Conservation (phyloP, 371 early-diverging fungal genomes). For the Cokeromyces recurvatus region DNA sequence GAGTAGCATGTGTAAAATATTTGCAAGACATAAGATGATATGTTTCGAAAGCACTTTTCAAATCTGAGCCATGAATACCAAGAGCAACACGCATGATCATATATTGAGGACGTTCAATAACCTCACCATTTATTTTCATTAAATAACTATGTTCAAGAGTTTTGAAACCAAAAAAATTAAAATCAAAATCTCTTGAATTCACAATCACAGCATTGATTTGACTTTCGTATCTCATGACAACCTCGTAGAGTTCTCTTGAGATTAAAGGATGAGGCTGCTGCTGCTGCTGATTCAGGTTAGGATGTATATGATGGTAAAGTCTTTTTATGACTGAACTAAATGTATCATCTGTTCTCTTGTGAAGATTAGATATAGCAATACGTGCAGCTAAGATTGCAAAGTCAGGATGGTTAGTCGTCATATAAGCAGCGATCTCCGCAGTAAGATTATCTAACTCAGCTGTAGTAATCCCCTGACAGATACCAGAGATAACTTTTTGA, state of each 20-base stretch:
- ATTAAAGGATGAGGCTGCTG: conserved; percentile 89
- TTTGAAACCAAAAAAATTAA: conserved; percentile 99
- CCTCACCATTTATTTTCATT: conserved; percentile 76
- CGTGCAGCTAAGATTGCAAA: conserved; percentile 97
- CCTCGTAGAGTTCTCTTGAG: conserved; percentile 69
- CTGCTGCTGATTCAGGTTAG: conserved; percentile 83
- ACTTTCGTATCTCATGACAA: conserved; percentile 76
- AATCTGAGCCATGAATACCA: conserved; percentile 95
- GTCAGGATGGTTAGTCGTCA: conserved; percentile 98
- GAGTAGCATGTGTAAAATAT: conserved; percentile 98
- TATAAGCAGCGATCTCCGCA: conserved; percentile 95
- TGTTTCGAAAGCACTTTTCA: conserved; percentile 93
- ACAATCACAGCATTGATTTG: conserved; percentile 89
- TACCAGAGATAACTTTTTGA: conserved; percentile 94
- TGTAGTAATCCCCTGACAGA: conserved; percentile 96
- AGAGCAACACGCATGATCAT: conserved; percentile 99
- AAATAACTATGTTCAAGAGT: conserved; percentile 97
- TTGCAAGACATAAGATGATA: conserved; percentile 95
- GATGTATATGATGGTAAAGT: conserved; percentile 84
- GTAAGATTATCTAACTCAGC: conserved; percentile 96
- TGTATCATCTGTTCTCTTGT: conserved; percentile 92
- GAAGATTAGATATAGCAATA: conserved; percentile 96
- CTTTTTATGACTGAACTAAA: conserved; percentile 90
- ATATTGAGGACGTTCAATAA: conserved; percentile 98
- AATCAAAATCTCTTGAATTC: conserved; percentile 94